phyloP scores from a whole-genome alignment of 257 asterid species.

The Phtheirospermum japonicum region DNA sequence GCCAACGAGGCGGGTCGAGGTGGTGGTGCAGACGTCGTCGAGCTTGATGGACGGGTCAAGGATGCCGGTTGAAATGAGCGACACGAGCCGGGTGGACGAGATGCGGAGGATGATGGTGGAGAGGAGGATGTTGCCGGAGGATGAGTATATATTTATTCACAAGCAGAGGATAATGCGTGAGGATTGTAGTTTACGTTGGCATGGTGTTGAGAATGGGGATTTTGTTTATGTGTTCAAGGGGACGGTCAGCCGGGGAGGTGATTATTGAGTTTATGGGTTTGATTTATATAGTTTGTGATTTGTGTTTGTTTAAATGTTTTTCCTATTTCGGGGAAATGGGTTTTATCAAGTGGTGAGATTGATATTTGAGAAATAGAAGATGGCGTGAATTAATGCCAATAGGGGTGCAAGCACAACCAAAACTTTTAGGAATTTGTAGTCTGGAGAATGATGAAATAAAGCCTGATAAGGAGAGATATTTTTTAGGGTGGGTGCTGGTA shows the following conservation, averaged over 20 bases:
- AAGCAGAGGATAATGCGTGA: conserved; percentile 68
- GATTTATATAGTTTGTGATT: too few relatives aligned
- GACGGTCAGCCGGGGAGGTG: conserved; percentile 34
- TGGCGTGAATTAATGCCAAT: too few relatives aligned
- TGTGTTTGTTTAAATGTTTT: too few relatives aligned
- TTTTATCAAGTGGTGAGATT: too few relatives aligned
- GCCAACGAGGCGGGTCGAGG: conserved; percentile 36
- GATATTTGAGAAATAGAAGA: too few relatives aligned
- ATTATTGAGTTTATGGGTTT: background rate
- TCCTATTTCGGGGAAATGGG: too few relatives aligned
- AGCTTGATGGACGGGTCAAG: conserved; percentile 43
- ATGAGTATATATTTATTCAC: conserved; percentile 70
- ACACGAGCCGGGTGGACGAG: conserved; percentile 41
- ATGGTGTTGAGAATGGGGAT: conserved; percentile 65
- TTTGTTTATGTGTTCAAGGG: conserved; percentile 62
- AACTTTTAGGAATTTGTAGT: too few relatives aligned
- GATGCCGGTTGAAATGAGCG: conserved; percentile 54
- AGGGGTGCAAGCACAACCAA: too few relatives aligned
- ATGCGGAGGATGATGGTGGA: conserved; percentile 39
- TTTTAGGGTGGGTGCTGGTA: too few relatives aligned
- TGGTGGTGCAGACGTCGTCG: conserved; percentile 54
- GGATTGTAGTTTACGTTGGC: conserved; percentile 64
- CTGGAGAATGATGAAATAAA: too few relatives aligned
- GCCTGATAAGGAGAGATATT: too few relatives aligned
- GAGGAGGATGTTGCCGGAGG: conserved; percentile 45